Evolutionary conservation across 140 eudicot genomes (phyloP), one percentile per base, ranked within the genome.

Genomic region (Anethum foeniculum): DNA sequence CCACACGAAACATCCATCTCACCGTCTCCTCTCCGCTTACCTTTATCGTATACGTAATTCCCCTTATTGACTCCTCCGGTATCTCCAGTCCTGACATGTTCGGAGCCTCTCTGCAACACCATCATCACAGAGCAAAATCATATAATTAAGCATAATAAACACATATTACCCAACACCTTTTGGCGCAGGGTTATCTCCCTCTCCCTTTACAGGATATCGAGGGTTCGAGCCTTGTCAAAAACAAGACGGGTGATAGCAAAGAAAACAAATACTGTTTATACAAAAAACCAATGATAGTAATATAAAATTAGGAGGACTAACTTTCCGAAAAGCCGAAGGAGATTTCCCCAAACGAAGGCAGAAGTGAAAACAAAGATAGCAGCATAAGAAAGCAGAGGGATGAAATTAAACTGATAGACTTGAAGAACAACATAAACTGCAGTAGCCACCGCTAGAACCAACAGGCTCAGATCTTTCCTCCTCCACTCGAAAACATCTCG

Each of bases 401-500:
- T 30, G 86, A 87, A 88, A 74, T 85, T 91, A 80, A 83, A 93
- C 8, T 80, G 34, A 71, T 93, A 93, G n/a, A 93, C 73, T 49
- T 90, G 86, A 84, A 93, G 87, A 69, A 85, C 81, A 68, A 77
- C 86, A 91, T 93, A 93, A 4, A 78, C 13, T 0, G 83, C 84
- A 16, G 97, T 93, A 4, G 91, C 86, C 47, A 52, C 86, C 3
- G 84, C 18, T 4, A 93, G 39, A 30, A 91, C 81, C n/a, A 81
- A 65, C 2, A 85, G 18, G 21, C 91, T 88, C 52, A 86, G 27
- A 0, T 51, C 72, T 83, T 86, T 91, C 74, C 77, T 90, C 84
- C 91, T 84, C 98, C 98, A 91, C 77, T 87, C 75, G 10, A 79
- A 81, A 19, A 93, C 71, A 47, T 93, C 97, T 86, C 82, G 85